Base-by-base conservation (phyloP, 2,329 filamentous ascomycete genomes). In the Nigrospora sphaerica region DNA sequence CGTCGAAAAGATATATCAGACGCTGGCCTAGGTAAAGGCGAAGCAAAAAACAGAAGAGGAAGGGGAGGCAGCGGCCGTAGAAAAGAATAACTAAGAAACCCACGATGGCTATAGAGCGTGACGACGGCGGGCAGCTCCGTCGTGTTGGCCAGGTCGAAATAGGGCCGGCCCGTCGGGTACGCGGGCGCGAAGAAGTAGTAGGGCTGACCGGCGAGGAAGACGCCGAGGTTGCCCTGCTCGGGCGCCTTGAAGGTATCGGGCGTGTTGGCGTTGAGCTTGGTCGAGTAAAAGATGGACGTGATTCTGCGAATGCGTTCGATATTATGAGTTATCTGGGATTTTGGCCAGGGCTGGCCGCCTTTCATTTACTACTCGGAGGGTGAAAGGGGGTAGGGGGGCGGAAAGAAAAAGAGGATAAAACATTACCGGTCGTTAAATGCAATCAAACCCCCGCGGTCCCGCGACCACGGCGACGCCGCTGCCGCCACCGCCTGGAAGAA, bases 261-360 rank as follows among this genome's bases (percentile, higher is more conserved):
- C 2, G 74, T 70, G 62, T 84, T 83, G 42, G 80, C 78, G 54
- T 83, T 77, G 32, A 73, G 78, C 64, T 85, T 85, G 44, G 76
- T 77, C 4, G 68, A 76, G 62, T 77, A 83, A 55, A 73, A 81
- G 16, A 78, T 74, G 17, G 66, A 71, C 5, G 71, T 72, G 53
- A 83, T 82, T 28, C 23, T 28, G 23, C 2, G 23, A 10, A 28
- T 2, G 23, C 2, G 23, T 9, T 5, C 23, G 2, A 2, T 28
- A 7, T 28, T 28, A n/a, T n/a, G n/a, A n/a, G n/a, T n/a, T n/a
- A n/a, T n/a, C n/a, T n/a, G n/a, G n/a, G n/a, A n/a, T n/a, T n/a
- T n/a, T n/a, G n/a, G n/a, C n/a, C n/a, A n/a, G n/a, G n/a, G n/a
- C n/a, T n/a, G n/a, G n/a, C n/a, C n/a, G n/a, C n/a, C n/a, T n/a